phyloP scores from a whole-genome alignment of 1,284 basidiomycete species.

The Austroboletus novae-zelandiae region DNA sequence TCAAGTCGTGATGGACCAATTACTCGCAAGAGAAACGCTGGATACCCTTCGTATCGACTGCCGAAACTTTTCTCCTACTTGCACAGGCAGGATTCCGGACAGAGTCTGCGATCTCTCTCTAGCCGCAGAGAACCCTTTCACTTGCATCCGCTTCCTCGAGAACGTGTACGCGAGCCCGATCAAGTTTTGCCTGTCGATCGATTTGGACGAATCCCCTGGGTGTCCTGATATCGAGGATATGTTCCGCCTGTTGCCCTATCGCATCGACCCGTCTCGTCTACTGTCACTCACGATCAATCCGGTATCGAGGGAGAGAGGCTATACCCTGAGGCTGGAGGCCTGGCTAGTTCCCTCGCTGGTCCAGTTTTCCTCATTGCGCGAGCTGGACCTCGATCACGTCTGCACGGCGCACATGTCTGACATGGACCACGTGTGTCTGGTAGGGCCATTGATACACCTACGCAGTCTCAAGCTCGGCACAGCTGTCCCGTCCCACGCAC shows the following conservation, averaged over 20 bases:
- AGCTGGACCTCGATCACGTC: too few species aligned
- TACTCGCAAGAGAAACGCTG: conserved; percentile 1
- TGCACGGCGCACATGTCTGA: too few species aligned
- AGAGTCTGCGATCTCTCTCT: conserved; percentile 11
- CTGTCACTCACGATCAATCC: not conserved
- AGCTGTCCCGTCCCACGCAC: not conserved
- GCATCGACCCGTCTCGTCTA: conserved; percentile 7
- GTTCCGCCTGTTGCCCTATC: conserved; percentile 6
- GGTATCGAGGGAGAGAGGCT: too few species aligned
- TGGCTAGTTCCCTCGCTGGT: too few species aligned
- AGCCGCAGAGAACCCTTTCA: not conserved
- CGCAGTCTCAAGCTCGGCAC: too few species aligned
- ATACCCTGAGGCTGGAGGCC: too few species aligned
- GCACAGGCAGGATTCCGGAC: conserved; percentile 4
- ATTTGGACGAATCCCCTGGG: not conserved
- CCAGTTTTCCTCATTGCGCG: too few species aligned
- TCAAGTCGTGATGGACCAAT: conserved; percentile 10
- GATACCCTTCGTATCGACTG: conserved; percentile 8
- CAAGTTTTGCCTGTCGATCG: conserved; percentile 2
- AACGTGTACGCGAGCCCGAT: conserved; percentile 7
- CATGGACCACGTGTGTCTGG: too few species aligned
- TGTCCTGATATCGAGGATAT: not conserved
- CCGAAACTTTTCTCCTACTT: conserved; percentile 1
- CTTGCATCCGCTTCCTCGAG: conserved; percentile 1
- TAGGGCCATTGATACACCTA: too few species aligned